Base-by-base conservation (phyloP, 1,284 basidiomycete species). In the Apiotrichum sp. region DNA sequence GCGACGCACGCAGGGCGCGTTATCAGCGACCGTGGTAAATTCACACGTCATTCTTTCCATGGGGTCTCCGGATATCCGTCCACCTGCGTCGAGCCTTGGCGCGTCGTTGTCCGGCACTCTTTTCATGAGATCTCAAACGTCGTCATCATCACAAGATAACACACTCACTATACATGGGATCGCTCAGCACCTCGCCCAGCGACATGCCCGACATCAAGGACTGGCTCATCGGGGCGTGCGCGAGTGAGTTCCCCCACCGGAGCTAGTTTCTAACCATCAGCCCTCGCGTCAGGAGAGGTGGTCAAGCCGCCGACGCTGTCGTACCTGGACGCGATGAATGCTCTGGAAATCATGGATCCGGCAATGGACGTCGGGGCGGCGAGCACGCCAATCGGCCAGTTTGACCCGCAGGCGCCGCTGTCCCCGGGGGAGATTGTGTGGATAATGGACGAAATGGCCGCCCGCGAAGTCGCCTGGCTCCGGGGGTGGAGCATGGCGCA, bases 391-490 rank as follows among this genome's bases (percentile, higher is more conserved):
- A 72, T 16, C 77, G 77, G 0, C 3, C 34, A 56, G 2, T 95
- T 93, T 66, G 79, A 93, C 63, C 84, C 88, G 0, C 71, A 83
- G 35, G 70, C 78, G 1, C 80, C 81, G 0, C 76, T 93, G 38
- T 74, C 85, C 0, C 84, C 87, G 0, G 79, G 85, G 57, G 89
- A 96, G 69, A 69, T 93, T 10, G 87, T 89, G 65, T 93, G 88
- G 86, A 84, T 95, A 38, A 80, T 96, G 62, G 93, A 96, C 70
- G 80, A 85, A 61, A 78, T 86, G 40, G 78, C 89, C 56, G 81
- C 87, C 34, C 86, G 85, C 65, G 92, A 95, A 90, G 86, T 89
- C 77, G 84, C 87, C 65, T 96, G 89, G 86, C 89, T 93, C 69
- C 76, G 81, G 5, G 92, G 93, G 39, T 86, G 86, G 62, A 84